A percentile compares a stretch with the other conserved stretches of the same genome.
These are phyloP conservation scores for Sporothrix curviconia DNA, from an alignment of 2,329 filamentous ascomycete species.

Conservation along the genomic window DNA sequence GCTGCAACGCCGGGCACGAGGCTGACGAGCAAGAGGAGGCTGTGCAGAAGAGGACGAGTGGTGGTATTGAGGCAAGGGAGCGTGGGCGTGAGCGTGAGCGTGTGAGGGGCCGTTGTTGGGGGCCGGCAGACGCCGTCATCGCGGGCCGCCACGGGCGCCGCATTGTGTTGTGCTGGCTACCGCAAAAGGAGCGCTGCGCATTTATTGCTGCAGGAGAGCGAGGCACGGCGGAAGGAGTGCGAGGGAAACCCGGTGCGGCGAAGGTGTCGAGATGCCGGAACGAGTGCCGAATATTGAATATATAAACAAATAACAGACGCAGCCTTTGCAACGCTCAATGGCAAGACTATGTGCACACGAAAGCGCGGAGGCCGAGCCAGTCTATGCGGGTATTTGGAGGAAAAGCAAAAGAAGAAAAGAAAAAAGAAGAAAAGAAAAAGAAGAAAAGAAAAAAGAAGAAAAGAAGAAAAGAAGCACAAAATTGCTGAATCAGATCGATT, in stretches of 20 bases:
- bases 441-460: background rate
- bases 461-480: background rate
- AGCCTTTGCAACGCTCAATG: too few species aligned
- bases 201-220: too few species aligned
- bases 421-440: background rate
- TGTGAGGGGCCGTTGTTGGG: background rate
- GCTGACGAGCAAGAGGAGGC: background rate
- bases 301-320: too few species aligned
- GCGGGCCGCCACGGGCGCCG: slow-evolving; percentile 4
- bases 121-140: background rate
- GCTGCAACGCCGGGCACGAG: slow-evolving; percentile 36
- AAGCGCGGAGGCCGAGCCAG: too few species aligned
- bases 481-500: too few species aligned
- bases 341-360: too few species aligned
- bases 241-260: too few species aligned
- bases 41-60: background rate
- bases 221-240: too few species aligned
- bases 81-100: background rate
- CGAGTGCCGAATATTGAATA: too few species aligned
- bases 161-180: background rate
- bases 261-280: too few species aligned
- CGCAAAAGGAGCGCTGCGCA: background rate
- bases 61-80: too few species aligned
- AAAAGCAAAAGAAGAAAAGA: background rate
- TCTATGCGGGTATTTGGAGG: background rate